Base-by-base conservation (phyloP, 208 protist genomes). In the Zelonia costaricensis region DNA sequence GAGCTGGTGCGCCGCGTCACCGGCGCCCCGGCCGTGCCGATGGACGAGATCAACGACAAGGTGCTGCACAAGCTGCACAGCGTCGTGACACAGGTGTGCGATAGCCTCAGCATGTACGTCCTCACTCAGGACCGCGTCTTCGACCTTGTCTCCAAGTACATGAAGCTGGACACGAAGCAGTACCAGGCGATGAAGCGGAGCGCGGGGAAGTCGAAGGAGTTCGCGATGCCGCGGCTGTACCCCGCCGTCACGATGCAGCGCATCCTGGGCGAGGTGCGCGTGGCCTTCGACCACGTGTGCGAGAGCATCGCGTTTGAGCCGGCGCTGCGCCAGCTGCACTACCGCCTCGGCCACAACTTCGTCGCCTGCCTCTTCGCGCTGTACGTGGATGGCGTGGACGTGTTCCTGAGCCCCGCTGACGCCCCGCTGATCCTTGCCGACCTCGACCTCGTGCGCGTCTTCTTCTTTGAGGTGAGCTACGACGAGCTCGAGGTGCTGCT, bases 371-470 rank as follows among this genome's bases (percentile, higher is more conserved):
- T 89, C 15, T 86, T 79, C 55, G 28, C 35, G 27, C 51, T 75
- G 6, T 84, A 80, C 35, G 52, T 86, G 18, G 76, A 86, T 18
- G 70, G 53, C n/a, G 22, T 48, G 0, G 68, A 62, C 22, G 70
- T 80, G 7, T 80, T 74, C n/a, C 66, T 89, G 28, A 74, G 47
- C 44, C 61, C 79, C 0, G 46, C 45, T 6, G 79, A 89, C 23
- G 67, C 69, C 13, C 54, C 76, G 22, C 46, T 45, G 23, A 78
- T 89, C 39, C 38, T 79, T 10, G 22, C 59, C n/a, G 76, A 86
- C 43, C 60, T 89, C 15, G 64, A 76, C 15, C 18, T 23, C 22
- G 66, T 89, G 39, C 59, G 58, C 2, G 33, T 10, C 23, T 77
- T 72, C 43, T 84, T 75, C 49, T 65, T 69, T 22, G 38, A 64